Evolutionary conservation across 2,329 filamentous ascomycete genomes (phyloP), one percentile per base, ranked within the genome.

Genomic region (Colletotrichum godetiae): DNA sequence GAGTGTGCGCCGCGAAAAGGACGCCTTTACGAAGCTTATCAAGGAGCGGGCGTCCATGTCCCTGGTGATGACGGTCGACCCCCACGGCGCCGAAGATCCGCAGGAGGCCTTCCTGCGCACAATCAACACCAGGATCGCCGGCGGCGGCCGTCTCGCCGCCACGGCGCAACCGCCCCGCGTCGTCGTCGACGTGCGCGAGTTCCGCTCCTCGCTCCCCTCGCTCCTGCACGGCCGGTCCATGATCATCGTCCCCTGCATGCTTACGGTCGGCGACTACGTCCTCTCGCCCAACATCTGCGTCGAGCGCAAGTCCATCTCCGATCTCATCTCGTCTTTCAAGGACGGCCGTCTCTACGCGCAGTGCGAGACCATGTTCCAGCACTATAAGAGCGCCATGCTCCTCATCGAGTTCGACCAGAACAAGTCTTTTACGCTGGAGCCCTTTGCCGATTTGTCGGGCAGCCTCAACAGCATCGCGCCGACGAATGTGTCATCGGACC

Each of bases 371-470:
- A 98, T 99, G 96, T 93, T 97, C 72, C 91, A 94, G 81, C 92
- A 98, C 84, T 99, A 99, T 89, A 93, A 93, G 79, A 92, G 84
- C 76, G 93, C 95, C 0, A 94, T 98, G 90, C 91, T 99, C 7
- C 90, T 99, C 57, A 98, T 99, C 79, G 97, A 99, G 82, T 99
- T 99, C 81, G 95, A 98, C 81, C 94, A 97, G 80, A 96, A 97
- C 85, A 98, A 97, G 82, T 96, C 94, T 4, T 99, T 99, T 82
- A 98, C 95, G 0, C 91, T 99, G 19, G 97, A 96, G 81, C 93
- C 93, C 0, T 89, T 95, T 78, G 92, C 92, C 61, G 92, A 93
- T 82, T 78, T 92, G 66, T 88, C 88, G 10, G 87, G 90, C n/a
- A 90, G 88, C 67, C 82, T 92, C 11, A 88, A 86, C 68, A 90